Conservation (phyloP, 169 alveolate genomes). For the Plasmodium berghei region DNA sequence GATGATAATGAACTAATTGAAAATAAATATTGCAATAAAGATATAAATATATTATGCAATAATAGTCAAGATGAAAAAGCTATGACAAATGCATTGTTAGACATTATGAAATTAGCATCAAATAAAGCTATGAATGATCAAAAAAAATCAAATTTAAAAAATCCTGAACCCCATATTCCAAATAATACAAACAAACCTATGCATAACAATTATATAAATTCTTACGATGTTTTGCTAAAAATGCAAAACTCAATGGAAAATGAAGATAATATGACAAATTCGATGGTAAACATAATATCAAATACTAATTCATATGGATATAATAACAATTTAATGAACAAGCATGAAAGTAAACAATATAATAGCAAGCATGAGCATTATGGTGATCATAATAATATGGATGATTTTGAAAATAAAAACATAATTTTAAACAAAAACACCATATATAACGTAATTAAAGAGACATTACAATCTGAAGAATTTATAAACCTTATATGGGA, state of each 20-base stretch:
- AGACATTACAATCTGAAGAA: constrained; percentile 66
- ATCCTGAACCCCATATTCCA: not conserved
- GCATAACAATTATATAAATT: constrained; percentile 3
- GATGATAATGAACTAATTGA: constrained; percentile 14
- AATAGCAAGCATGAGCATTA: not conserved
- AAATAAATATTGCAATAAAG: not conserved
- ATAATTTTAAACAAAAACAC: constrained; percentile 21
- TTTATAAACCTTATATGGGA: constrained; percentile 48
- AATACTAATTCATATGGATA: not conserved
- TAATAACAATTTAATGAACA: not conserved
- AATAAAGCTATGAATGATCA: not conserved
- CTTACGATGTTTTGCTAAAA: constrained; percentile 34
- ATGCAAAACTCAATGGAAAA: constrained; percentile 29
- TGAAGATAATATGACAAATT: constrained; percentile 17
- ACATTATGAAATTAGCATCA: constrained; percentile 36
- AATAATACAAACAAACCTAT: not conserved
- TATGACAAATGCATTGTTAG: constrained; percentile 28
- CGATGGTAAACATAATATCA: not conserved
- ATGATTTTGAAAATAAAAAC: constrained; percentile 14
- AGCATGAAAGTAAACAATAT: constrained; percentile 1
- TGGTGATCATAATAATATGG: constrained; percentile 4
- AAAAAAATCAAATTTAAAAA: not conserved
- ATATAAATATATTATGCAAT: not conserved
- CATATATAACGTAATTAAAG: constrained; percentile 48
- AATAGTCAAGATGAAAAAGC: constrained; percentile 20